Percentiles rank a stretch among this genome's conserved stretches.
phyloP scores from a whole-genome alignment of 352 stramenopile species.

The Phytophthora gonapodyides region DNA sequence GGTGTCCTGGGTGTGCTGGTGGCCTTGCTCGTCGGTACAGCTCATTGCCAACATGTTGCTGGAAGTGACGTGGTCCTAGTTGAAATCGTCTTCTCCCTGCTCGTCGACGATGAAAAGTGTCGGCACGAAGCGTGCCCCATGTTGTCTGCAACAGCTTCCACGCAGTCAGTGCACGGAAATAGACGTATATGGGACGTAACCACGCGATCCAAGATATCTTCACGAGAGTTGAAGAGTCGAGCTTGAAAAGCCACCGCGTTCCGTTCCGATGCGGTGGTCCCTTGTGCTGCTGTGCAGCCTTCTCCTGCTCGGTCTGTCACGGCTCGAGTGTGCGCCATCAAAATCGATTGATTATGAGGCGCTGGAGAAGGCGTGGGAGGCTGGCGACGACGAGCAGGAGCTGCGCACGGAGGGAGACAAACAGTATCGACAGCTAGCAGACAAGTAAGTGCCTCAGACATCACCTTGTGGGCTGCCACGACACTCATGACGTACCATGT shows the following conservation, averaged over 20 bases:
- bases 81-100: not conserved
- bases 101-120: slow-evolving; percentile 8
- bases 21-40: slow-evolving; percentile 20
- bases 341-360: slow-evolving; percentile 65
- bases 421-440: slow-evolving; percentile 49
- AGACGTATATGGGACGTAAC: slow-evolving; percentile 11
- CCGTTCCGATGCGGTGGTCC: slow-evolving; percentile 5
- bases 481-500: not conserved
- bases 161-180: slow-evolving; percentile 13
- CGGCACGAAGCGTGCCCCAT: slow-evolving; percentile 1
- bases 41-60: slow-evolving; percentile 13
- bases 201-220: slow-evolving; percentile 15
- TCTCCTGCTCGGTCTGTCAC: slow-evolving; percentile 7
- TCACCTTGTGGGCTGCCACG: too few species aligned
- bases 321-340: not conserved
- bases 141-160: slow-evolving; percentile 4
- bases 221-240: slow-evolving; percentile 4
- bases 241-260: not conserved
- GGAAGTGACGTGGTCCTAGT: not conserved
- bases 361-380: slow-evolving; percentile 69
- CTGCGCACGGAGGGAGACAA: slow-evolving; percentile 54
- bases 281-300: slow-evolving; percentile 5
- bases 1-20: slow-evolving; percentile 8
- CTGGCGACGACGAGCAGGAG: slow-evolving; percentile 51
- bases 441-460: slow-evolving; percentile 36